Evolutionary conservation across 306 rosid genomes (phyloP).

Genomic region (Glycine soja): DNA sequence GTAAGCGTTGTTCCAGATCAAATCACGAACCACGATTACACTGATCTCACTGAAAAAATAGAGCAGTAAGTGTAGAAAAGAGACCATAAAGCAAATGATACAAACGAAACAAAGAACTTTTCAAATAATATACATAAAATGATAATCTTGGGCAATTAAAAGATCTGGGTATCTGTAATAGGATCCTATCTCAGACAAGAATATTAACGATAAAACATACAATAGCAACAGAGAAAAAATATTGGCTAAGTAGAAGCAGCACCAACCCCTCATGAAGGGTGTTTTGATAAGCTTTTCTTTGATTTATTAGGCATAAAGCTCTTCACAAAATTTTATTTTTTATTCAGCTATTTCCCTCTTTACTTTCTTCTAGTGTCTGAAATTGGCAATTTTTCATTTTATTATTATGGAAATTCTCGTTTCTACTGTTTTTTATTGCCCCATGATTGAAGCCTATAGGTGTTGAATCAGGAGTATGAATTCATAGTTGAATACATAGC

Average conservation of each 20-base stretch:
- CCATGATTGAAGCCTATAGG: neutral
- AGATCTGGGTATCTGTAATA: neutral
- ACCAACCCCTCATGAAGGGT: neutral
- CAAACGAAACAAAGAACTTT: neutral
- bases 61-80: neutral
- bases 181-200: neutral
- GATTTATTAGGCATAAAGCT: neutral
- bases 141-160: neutral
- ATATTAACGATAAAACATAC: neutral
- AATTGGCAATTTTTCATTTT: neutral
- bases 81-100: neutral
- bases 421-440: neutral
- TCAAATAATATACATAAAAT: too few relatives aligned
- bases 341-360: neutral
- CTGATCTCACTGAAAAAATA: too few relatives aligned
- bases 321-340: neutral
- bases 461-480: neutral
- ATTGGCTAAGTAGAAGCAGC: neutral
- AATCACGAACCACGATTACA: too few relatives aligned
- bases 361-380: neutral
- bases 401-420: neutral
- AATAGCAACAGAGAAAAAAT: too few relatives aligned
- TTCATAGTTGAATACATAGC: neutral
- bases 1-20: too few relatives aligned
- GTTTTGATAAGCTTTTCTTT: neutral